Evolutionary conservation across 2,329 filamentous ascomycete genomes (phyloP).

Genomic region (Claviceps sp.): DNA sequence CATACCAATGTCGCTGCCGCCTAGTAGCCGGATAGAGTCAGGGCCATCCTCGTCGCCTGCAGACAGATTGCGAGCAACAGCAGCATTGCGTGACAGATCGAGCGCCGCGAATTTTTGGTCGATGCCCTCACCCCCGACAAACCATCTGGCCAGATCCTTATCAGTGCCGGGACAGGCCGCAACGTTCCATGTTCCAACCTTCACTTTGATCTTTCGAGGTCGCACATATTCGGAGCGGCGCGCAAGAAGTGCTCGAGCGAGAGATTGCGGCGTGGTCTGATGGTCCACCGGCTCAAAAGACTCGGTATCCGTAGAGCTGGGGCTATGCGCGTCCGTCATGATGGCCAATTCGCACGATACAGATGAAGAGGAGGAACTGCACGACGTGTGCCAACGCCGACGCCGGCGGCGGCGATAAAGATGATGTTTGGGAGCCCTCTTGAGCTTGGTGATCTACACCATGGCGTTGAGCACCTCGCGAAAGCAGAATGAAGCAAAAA

Average conservation of each 20-base stretch:
- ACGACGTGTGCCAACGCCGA: slow-evolving; percentile 10
- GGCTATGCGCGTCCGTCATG: slow-evolving; percentile 16
- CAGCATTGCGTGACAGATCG: slow-evolving; percentile 26
- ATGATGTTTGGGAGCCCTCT: slow-evolving; percentile 9
- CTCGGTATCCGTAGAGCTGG: slow-evolving; percentile 19
- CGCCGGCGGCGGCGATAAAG: slow-evolving; percentile 11
- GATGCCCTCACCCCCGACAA: slow-evolving; percentile 62
- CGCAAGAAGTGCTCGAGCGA: slow-evolving; percentile 54
- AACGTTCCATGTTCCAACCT: slow-evolving; percentile 93
- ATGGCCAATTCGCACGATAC: slow-evolving; percentile 5
- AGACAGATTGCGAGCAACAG: slow-evolving; percentile 18
- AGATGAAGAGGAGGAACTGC: slow-evolving; percentile 1
- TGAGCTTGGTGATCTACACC: slow-evolving; percentile 19
- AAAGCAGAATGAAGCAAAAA: neutral
- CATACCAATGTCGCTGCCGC: slow-evolving; percentile 61
- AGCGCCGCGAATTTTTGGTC: slow-evolving; percentile 48
- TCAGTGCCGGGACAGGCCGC: slow-evolving; percentile 74
- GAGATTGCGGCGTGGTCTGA: slow-evolving; percentile 37
- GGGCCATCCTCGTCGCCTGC: slow-evolving; percentile 22
- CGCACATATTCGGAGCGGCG: slow-evolving; percentile 69
- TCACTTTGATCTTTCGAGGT: slow-evolving; percentile 63
- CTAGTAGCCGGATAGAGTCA: slow-evolving; percentile 31
- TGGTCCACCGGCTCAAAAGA: slow-evolving; percentile 31
- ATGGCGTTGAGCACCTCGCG: slow-evolving; percentile 13
- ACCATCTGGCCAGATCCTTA: slow-evolving; percentile 81